These are phyloP conservation scores for Millerago galiae DNA, from an alignment of 805 yeast genomes.

Conservation along the genomic window DNA sequence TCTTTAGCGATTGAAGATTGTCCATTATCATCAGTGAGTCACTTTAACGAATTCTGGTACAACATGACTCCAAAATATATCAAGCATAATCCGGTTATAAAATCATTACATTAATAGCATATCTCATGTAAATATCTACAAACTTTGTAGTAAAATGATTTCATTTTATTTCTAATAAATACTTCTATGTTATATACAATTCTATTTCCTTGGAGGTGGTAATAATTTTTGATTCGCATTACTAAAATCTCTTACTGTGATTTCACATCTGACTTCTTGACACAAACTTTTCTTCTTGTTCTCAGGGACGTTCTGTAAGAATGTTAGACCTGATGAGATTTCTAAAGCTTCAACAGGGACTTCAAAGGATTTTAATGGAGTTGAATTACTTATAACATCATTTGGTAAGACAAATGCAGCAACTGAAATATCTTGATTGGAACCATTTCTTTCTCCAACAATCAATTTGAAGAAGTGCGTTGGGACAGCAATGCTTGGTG, in stretches of 20 bases:
- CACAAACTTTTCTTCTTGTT: slow-evolving; percentile 60
- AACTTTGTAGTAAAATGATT: too few relatives aligned
- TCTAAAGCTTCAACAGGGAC: slow-evolving; percentile 90
- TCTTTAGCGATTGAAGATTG: not conserved
- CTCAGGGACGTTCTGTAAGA: slow-evolving; percentile 62
- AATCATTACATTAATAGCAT: too few relatives aligned
- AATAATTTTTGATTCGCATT: slow-evolving; percentile 23
- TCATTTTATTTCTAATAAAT: not conserved
- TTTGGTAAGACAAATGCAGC: slow-evolving; percentile 96
- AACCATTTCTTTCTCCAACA: slow-evolving; percentile 63
- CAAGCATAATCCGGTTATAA: not conserved
- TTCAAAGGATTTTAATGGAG: slow-evolving; percentile 68
- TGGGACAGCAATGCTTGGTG: slow-evolving; percentile 95
- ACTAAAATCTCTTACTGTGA: slow-evolving; percentile 75
- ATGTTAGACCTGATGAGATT: slow-evolving; percentile 76
- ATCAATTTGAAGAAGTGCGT: slow-evolving; percentile 92
- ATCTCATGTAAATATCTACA: too few relatives aligned
- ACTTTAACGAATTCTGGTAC: not conserved
- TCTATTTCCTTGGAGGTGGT: slow-evolving; percentile 8
- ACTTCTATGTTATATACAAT: not conserved
- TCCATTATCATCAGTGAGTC: not conserved
- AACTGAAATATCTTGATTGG: slow-evolving; percentile 45
- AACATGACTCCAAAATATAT: not conserved
- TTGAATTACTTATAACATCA: slow-evolving; percentile 62
- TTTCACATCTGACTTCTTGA: slow-evolving; percentile 70